A percentile compares a stretch with the other conserved stretches of the same genome.
These are phyloP conservation scores for Tephrocybe sp. DNA, from an alignment of 768 basidiomycete species.

Conservation along the genomic window DNA sequence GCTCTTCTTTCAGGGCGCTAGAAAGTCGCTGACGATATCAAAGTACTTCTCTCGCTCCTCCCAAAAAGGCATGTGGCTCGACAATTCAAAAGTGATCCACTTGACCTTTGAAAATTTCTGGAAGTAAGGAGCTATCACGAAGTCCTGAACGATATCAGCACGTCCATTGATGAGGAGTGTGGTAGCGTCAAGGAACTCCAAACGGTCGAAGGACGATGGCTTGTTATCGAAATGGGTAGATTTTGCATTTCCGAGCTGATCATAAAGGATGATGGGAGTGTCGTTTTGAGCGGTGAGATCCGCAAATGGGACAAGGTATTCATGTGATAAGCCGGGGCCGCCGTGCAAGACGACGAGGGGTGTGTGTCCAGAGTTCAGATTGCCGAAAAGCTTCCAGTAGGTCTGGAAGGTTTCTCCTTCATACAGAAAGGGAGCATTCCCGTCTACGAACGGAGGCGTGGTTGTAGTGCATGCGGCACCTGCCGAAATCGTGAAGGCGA, in stretches of 20 bases:
- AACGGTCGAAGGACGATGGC: conserved; percentile 37
- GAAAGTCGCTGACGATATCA: conserved; percentile 32
- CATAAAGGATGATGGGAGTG: conserved; percentile 53
- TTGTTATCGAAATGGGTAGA: conserved; percentile 51
- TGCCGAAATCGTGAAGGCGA: not conserved
- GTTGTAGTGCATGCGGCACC: not conserved
- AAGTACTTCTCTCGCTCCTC: conserved; percentile 45
- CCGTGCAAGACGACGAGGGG: conserved; percentile 46
- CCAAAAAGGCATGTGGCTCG: conserved; percentile 41
- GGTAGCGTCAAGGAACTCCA: conserved; percentile 37
- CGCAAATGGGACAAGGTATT: conserved; percentile 42
- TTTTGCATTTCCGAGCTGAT: conserved; percentile 53
- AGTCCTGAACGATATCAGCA: conserved; percentile 41
- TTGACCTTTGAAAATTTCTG: conserved; percentile 35
- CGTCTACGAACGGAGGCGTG: not conserved
- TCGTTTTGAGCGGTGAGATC: conserved; percentile 32
- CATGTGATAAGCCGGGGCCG: conserved; percentile 44
- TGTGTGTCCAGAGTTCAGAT: conserved; percentile 1
- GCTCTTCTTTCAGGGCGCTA: too few species aligned
- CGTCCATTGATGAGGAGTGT: conserved; percentile 43
- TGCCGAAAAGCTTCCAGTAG: conserved; percentile 14
- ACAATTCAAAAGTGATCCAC: conserved; percentile 44
- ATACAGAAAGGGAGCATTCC: not conserved
- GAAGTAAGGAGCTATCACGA: conserved; percentile 36
- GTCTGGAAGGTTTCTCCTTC: conserved; percentile 13